Conservation (phyloP, 108 stramenopile genomes). For the Cylindrotheca fusiformis region DNA sequence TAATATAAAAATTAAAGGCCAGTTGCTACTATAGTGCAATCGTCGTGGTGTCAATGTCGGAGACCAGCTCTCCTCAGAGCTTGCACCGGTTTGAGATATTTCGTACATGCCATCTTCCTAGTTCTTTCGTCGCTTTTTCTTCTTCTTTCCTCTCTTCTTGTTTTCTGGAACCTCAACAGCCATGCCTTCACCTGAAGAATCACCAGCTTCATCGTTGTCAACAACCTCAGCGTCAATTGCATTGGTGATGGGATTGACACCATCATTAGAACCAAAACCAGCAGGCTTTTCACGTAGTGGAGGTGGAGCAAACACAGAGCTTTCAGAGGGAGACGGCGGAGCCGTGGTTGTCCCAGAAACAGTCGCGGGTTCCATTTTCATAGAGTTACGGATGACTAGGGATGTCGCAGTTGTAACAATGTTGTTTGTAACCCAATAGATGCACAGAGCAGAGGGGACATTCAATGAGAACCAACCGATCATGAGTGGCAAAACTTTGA, state of each 20-base stretch:
- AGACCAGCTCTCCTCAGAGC: too few relatives aligned
- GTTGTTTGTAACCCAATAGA: slow-evolving; percentile 98
- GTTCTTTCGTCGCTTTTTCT: slow-evolving; percentile 48
- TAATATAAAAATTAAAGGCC: too few relatives aligned
- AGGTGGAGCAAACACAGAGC: slow-evolving; percentile 63
- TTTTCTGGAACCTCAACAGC: background rate
- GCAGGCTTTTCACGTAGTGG: slow-evolving; percentile 77
- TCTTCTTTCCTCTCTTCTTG: slow-evolving; percentile 31
- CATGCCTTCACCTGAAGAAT: slow-evolving; percentile 11
- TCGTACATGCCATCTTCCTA: too few relatives aligned
- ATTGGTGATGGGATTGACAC: slow-evolving; percentile 32
- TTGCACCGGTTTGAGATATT: too few relatives aligned
- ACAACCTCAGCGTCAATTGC: slow-evolving; percentile 54
- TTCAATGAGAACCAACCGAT: slow-evolving; percentile 95
- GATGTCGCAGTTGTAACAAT: slow-evolving; percentile 86
- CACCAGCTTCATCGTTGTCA: slow-evolving; percentile 18
- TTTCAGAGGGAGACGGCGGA: slow-evolving; percentile 26
- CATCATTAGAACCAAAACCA: slow-evolving; percentile 60
- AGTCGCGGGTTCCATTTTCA: slow-evolving; percentile 45
- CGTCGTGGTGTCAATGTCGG: too few relatives aligned
- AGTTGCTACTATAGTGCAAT: too few relatives aligned
- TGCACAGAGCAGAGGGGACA: slow-evolving; percentile 90
- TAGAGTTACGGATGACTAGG: slow-evolving; percentile 63
- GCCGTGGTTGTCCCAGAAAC: slow-evolving; percentile 24
- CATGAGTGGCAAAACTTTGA: slow-evolving; percentile 93